Percentiles rank a stretch among this genome's conserved stretches.
These are phyloP conservation scores for Microcyclospora pomicola DNA, from an alignment of 2,329 filamentous ascomycete species.

Conservation along the genomic window DNA sequence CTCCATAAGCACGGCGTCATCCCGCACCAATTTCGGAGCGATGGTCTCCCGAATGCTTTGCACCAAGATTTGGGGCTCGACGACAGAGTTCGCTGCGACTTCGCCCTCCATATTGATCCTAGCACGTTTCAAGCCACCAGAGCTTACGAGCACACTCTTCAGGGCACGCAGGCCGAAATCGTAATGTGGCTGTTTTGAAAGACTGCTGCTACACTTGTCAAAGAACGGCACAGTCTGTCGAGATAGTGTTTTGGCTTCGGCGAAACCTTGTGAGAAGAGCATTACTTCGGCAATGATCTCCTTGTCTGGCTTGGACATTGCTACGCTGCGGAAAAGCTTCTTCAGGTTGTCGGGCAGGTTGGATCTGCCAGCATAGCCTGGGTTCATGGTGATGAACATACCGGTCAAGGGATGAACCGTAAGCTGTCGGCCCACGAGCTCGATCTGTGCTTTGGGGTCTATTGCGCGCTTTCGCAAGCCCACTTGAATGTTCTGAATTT, in stretches of 20 bases:
- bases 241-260: slow-evolving; percentile 82
- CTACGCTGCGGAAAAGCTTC: slow-evolving; percentile 97
- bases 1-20: slow-evolving; percentile 80
- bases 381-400: slow-evolving; percentile 99
- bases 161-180: slow-evolving; percentile 95
- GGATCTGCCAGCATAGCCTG: slow-evolving; percentile 92
- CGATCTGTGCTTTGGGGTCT: slow-evolving; percentile 77
- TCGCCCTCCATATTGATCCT: slow-evolving; percentile 49
- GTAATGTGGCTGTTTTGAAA: slow-evolving; percentile 97
- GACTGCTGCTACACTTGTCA: slow-evolving; percentile 63
- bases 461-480: slow-evolving; percentile 74
- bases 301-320: slow-evolving; percentile 99
- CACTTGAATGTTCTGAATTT: slow-evolving; percentile 98
- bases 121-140: slow-evolving; percentile 83
- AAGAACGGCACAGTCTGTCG: slow-evolving; percentile 98
- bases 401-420: slow-evolving; percentile 85
- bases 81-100: slow-evolving; percentile 45
- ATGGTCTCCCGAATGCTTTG: slow-evolving; percentile 98
- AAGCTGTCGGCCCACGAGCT: slow-evolving; percentile 82
- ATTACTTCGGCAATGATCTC: slow-evolving; percentile 99
- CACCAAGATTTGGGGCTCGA: slow-evolving; percentile 95
- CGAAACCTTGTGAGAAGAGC: slow-evolving; percentile 99
- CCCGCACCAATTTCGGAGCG: slow-evolving; percentile 86
- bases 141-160: slow-evolving; percentile 97
- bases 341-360: slow-evolving; percentile 98